Base-by-base conservation (phyloP, 805 yeast species). In the Nakazawaea holstii region DNA sequence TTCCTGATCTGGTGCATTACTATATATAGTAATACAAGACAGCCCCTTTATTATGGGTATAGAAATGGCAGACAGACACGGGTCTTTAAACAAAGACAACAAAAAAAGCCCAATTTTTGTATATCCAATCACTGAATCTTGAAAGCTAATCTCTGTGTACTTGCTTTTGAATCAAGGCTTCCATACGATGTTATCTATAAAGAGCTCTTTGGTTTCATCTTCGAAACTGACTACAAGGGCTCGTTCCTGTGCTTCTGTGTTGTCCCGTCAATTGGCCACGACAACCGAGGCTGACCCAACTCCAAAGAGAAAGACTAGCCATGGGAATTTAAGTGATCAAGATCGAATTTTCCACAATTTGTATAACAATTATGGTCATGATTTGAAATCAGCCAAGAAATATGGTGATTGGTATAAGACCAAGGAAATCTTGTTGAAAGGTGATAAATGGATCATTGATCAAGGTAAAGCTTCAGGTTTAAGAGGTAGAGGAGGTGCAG, bases 321-420 rank as follows among this genome's bases (percentile, higher is more conserved):
- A 80, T 59, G 95, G 95, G 30, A 92, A 91, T 10, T 75, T 87
- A 54, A 75, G 76, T 56, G 96, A 87, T 68, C 82, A 77, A 64
- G 96, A 87, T 69, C 80, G 96, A 59, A 88, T 87, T 56, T 87
- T 87, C 68, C 96, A 88, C 68, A 87, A 87, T 67, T 73, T 87
- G 43, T 86, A 87, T 67, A 82, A 81, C 48, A 78, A 73, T 52
- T 84, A 84, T 64, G 94, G 94, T 43, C 77, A 74, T 53, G 92
- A 87, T 63, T 69, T 88, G 57, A 82, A 84, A 65, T 70, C 83
- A 13, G 84, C 94, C 38, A 73, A 74, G 74, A 77, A 77, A 58
- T 84, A 85, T 80, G 96, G 96, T 44, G 96, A 88, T 66, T 87
- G 96, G 96, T 72, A 87, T 71, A 88, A 87, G 70, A 88, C 96